phyloP scores from a whole-genome alignment of 2,329 filamentous ascomycete genomes.

The Beauveria pseudobassiana region DNA sequence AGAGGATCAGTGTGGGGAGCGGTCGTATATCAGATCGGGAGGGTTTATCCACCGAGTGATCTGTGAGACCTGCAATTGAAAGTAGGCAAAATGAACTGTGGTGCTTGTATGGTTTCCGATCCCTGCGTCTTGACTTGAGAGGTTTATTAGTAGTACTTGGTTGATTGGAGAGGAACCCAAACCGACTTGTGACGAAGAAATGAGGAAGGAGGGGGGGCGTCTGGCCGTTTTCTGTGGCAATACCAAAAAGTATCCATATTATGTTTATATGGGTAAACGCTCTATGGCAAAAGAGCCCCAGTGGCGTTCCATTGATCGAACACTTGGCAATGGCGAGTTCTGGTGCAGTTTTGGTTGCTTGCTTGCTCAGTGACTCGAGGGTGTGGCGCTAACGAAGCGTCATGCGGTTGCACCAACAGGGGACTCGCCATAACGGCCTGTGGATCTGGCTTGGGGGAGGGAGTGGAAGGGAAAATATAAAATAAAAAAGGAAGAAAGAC shows the following conservation, averaged over 20 bases:
- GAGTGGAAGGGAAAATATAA: too few species aligned
- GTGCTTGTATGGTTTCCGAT: not conserved
- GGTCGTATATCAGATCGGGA: slow-evolving; percentile 5
- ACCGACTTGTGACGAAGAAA: slow-evolving; percentile 8
- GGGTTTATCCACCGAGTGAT: slow-evolving; percentile 10
- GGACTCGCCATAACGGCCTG: not conserved
- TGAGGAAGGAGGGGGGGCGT: slow-evolving; percentile 6
- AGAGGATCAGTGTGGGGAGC: not conserved
- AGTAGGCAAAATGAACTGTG: not conserved
- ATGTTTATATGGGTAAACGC: slow-evolving; percentile 10
- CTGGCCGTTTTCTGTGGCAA: slow-evolving; percentile 5
- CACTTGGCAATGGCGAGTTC: not conserved
- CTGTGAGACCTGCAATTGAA: not conserved
- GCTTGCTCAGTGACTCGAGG: not conserved
- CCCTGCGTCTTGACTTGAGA: not conserved
- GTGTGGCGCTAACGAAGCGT: not conserved
- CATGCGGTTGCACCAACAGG: not conserved
- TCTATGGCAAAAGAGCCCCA: slow-evolving; percentile 4
- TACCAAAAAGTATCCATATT: not conserved
- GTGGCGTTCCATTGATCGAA: slow-evolving; percentile 12
- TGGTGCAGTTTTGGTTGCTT: too few species aligned
- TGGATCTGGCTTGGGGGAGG: not conserved
- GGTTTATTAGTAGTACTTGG: not conserved
- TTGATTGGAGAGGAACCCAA: not conserved
- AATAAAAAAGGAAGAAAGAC: too few species aligned